A percentile compares a stretch with the other conserved stretches of the same genome.
Conservation (phyloP, 2,329 filamentous ascomycete genomes). For the Curvularia sp. region DNA sequence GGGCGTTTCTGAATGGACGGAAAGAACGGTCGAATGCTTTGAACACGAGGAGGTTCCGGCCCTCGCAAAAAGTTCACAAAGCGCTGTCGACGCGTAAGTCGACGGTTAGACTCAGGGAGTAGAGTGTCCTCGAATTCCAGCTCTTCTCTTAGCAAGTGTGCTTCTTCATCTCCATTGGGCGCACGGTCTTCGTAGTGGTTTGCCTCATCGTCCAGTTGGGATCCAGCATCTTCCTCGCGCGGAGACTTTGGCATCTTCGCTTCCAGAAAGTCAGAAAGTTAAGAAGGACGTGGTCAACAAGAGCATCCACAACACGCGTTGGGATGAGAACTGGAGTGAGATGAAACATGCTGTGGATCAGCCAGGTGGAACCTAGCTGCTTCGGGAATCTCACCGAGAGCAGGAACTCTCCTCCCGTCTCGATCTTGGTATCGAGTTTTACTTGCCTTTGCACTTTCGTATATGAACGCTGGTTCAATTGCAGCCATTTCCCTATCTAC, state of each 20-base stretch:
- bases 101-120: slow-evolving; percentile 4
- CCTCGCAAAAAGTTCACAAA: slow-evolving; percentile 50
- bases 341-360: neutral
- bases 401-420: neutral
- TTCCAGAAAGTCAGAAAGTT: neutral
- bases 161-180: slow-evolving; percentile 37
- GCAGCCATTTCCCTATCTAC: neutral
- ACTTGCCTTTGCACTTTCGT: neutral
- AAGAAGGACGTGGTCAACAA: neutral
- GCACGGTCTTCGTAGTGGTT: slow-evolving; percentile 15
- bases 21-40: slow-evolving; percentile 60
- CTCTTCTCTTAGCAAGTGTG: slow-evolving; percentile 38
- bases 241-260: slow-evolving; percentile 10
- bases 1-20: slow-evolving; percentile 71
- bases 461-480: neutral
- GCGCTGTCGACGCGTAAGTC: slow-evolving; percentile 9
- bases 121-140: slow-evolving; percentile 33
- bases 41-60: slow-evolving; percentile 53
- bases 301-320: slow-evolving; percentile 4
- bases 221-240: neutral
- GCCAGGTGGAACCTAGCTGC: neutral
- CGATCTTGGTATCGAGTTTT: neutral
- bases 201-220: slow-evolving; percentile 14
- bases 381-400: neutral
- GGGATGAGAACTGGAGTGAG: neutral